Base-by-base conservation (phyloP, 1,284 basidiomycete genomes). In the Sanghuangporus weigelae region DNA sequence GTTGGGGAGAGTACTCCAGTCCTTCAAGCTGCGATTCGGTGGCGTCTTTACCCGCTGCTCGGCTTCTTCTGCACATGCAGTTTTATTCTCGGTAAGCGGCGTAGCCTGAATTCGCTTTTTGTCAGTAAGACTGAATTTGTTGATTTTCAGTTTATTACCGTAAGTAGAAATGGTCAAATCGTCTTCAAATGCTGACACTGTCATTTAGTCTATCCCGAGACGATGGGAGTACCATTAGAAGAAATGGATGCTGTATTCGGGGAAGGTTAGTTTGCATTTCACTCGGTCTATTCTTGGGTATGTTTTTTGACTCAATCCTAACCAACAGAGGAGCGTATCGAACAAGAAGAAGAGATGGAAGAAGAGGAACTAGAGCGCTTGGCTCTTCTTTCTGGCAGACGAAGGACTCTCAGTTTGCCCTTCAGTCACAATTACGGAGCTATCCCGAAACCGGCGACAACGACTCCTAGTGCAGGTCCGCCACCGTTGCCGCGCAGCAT, bases 11-110 rank as follows among this genome's bases (percentile, higher is more conserved):
- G 87, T 49, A 98, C 96, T 0, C 96, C 96, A 0, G 82, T 89
- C 55, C 79, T 98, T 57, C 95, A 98, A 77, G 93, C 96, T 67
- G 76, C 84, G 44, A 98, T 99, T 69, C 84, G 84, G 39, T 99
- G 96, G 96, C 83, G 92, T 59, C 77, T 98, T 59, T 98, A 98
- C 76, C 92, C 93, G 0, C 95, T 99, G 92, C 95, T 97, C 70
- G 95, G 92, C 11, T 95, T 95, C 77, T 96, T 96, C 78, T 96
- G 95, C 74, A 84, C 85, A 14, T 87, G 89, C 72, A 94, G 93
- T 69, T 95, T 97, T 71, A 79, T 95, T 44, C 77, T 95, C 35
- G 89, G 86, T 84, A 69, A 71, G 79, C 76, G 36, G 49, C 67
- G 68, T 12, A 58, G 57, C 44, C 56, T 42, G 35, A 60, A 55